phyloP scores from a whole-genome alignment of 2,329 filamentous ascomycete genomes.

The Curvularia spicifera region DNA sequence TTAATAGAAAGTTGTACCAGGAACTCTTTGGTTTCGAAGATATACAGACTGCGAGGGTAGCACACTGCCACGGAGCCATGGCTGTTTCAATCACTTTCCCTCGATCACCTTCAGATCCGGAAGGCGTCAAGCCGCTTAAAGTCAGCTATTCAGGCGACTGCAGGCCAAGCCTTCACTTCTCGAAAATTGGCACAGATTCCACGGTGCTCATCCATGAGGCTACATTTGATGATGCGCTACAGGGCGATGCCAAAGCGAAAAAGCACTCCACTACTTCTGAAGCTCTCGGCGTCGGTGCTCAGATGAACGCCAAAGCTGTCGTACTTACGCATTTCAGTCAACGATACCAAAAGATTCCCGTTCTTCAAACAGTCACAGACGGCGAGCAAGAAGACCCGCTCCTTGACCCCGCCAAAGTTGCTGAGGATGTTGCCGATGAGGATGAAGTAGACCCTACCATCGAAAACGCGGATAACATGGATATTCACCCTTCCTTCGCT shows the following conservation, averaged over 20 bases:
- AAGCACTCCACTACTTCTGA: conserved; percentile 89
- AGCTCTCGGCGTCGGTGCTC: conserved; percentile 75
- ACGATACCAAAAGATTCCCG: conserved; percentile 79
- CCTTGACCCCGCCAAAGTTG: conserved; percentile 24
- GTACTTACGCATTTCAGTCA: conserved; percentile 95
- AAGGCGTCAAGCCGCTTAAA: conserved; percentile 67
- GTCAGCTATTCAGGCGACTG: conserved; percentile 95
- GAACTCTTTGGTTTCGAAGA: conserved; percentile 66
- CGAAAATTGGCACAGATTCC: conserved; percentile 71
- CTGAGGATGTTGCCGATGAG: conserved; percentile 33
- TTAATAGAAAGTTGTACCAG: conserved; percentile 46
- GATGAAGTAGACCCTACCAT: conserved; percentile 31
- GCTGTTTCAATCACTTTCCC: conserved; percentile 80
- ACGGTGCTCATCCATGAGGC: conserved; percentile 94
- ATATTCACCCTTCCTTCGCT: conserved; percentile 24
- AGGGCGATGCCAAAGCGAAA: conserved; percentile 80
- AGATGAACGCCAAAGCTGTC: conserved; percentile 80
- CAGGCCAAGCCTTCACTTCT: conserved; percentile 71
- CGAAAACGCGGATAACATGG: conserved; percentile 31
- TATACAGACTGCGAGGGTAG: conserved; percentile 71
- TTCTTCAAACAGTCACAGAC: conserved; percentile 53
- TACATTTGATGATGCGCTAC: conserved; percentile 88
- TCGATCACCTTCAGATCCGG: conserved; percentile 45
- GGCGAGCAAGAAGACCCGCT: conserved; percentile 37
- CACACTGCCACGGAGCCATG: conserved; percentile 80